phyloP scores from a whole-genome alignment of 2,329 filamentous ascomycete genomes.

The Harringtonia aguacate region DNA sequence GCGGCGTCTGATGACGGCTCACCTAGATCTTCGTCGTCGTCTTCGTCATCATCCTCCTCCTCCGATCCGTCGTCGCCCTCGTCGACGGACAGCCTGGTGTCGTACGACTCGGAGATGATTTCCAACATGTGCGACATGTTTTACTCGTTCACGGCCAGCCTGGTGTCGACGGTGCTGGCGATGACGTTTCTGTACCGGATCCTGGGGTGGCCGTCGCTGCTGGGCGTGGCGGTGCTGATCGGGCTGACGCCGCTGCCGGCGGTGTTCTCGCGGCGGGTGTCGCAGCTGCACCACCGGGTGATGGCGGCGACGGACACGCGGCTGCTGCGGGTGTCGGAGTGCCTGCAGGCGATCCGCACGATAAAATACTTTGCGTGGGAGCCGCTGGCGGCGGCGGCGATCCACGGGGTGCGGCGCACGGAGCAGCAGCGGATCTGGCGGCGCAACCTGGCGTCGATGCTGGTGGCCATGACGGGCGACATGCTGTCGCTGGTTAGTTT shows the following conservation, averaged over 20 bases:
- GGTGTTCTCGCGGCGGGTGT: constrained; percentile 17
- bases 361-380: constrained; percentile 98
- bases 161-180: constrained; percentile 18
- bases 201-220: constrained; percentile 22
- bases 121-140: constrained; percentile 21
- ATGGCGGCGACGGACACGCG: constrained; percentile 61
- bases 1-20: not conserved
- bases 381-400: constrained; percentile 54
- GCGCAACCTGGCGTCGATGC: constrained; percentile 15
- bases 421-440: constrained; percentile 19
- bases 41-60: too few species aligned
- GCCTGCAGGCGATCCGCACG: constrained; percentile 85
- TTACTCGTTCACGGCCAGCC: constrained; percentile 16
- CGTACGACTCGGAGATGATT: constrained; percentile 23
- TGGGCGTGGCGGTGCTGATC: constrained; percentile 19
- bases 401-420: not conserved
- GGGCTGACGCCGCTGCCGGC: constrained; percentile 18
- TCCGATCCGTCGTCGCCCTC: too few species aligned
- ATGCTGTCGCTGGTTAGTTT: constrained; percentile 9
- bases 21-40: too few species aligned
- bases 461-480: constrained; percentile 12
- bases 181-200: constrained; percentile 19
- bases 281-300: constrained; percentile 17
- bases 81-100: constrained; percentile 17
- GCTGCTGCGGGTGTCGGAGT: constrained; percentile 85